Evolutionary conservation across 257 asterid species (phyloP), one percentile per base, ranked within the genome.

Genomic region (Gentiana macrophylla): DNA sequence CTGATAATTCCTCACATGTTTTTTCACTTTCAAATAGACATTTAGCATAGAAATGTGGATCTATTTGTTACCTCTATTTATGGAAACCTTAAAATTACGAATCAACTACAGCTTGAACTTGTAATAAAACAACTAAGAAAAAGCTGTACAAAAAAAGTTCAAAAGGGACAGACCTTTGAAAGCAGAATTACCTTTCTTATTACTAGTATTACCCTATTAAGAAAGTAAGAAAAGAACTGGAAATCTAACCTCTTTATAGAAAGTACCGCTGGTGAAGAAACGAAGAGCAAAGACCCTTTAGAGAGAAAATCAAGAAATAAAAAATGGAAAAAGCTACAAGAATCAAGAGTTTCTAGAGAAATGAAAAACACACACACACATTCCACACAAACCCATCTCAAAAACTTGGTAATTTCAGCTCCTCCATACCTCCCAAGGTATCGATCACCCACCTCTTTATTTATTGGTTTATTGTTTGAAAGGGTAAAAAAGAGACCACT

Each of bases 401-500:
- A 41, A 57, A 32, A 62, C 65, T 5, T 52, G 74, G 38, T 51
- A 67, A 66, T 45, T 72, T 56, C 64, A 71, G 70, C 68, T 59
- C 70, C 33, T 58, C 67, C 57, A 58, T 58, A 43, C 72, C 64
- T 56, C 55, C 67, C 70, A 60, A 77, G 64, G 60, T 34, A 56
- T 77, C 65, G 77, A 74, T 73, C 77, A 69, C 70, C 63, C 24
- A 55, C 62, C 80, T 67, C 56, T 59, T 56, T 24, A 24, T 24
- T 24, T 24, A 24, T 24, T 24, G 24, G 24, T 24, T 24, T 24
- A 66, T 54, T 68, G 64, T 68, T 61, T 57, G 65, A 73, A 70
- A 73, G 69, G 64, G 71, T 60, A 56, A 63, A 70, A 68, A 37
- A 32, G 80, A 87, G 84, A 72, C 94, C 86, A 78, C 78, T 50